These are phyloP conservation scores for Patellifolia procumbens DNA, from an alignment of 179 eudicot species.

Conservation along the genomic window DNA sequence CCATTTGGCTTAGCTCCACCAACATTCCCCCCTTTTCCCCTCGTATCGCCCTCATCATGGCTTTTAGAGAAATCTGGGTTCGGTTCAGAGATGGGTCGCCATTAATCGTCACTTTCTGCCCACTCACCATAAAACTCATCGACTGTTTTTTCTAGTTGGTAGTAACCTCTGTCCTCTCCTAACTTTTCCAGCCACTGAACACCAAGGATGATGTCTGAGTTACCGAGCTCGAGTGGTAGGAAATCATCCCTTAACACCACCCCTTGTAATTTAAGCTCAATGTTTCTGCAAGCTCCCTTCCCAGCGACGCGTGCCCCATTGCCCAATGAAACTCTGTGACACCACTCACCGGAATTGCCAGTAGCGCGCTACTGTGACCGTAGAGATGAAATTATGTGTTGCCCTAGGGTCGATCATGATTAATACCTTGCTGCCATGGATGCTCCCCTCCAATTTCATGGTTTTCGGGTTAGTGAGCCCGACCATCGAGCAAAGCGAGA, in stretches of 20 bases:
- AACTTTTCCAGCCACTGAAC: not conserved
- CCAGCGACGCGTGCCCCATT: not conserved
- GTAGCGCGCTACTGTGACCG: not conserved
- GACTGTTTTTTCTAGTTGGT: not conserved
- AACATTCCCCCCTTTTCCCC: not conserved
- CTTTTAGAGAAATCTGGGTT: not conserved
- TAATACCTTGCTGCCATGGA: not conserved
- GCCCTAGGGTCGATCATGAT: not conserved
- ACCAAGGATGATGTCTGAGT: not conserved
- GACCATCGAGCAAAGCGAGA: not conserved
- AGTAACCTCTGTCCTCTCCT: not conserved
- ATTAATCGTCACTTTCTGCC: not conserved
- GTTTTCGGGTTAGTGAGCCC: not conserved
- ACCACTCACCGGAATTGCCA: not conserved
- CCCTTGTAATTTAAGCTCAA: not conserved
- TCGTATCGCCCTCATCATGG: not conserved
- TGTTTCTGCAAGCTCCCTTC: not conserved
- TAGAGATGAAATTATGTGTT: not conserved
- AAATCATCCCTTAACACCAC: not conserved
- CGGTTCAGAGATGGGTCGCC: not conserved
- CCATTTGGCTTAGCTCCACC: not conserved
- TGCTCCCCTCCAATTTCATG: not conserved
- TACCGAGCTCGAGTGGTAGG: not conserved
- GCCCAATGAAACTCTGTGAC: not conserved
- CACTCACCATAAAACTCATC: not conserved